Conservation (phyloP, 768 basidiomycete species). For the Xerocomus spinulosus region DNA sequence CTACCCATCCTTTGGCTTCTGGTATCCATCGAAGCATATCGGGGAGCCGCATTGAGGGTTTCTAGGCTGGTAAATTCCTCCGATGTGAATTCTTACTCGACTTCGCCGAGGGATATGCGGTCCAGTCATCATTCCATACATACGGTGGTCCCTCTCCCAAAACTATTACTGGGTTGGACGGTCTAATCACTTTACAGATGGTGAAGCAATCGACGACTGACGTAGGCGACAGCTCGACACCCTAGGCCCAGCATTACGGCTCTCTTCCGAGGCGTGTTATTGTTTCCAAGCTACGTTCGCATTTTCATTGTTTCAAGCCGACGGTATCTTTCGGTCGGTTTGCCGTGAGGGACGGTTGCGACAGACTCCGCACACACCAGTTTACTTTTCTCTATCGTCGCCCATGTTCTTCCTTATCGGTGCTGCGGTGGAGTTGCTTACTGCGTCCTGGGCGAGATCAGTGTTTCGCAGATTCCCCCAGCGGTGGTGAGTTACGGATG, state of each 20-base stretch:
- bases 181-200: constrained; percentile 34
- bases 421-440: no score
- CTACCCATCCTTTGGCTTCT: constrained; percentile 17
- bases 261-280: constrained; percentile 38
- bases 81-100: constrained; percentile 28
- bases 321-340: no score
- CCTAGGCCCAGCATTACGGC: constrained; percentile 37
- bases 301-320: constrained; percentile 33
- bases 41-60: constrained; percentile 69
- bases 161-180: no score
- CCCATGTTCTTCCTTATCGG: constrained; percentile 49
- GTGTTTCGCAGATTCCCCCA: constrained; percentile 58
- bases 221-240: constrained; percentile 25
- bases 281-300: background rate
- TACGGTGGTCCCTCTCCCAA: no score
- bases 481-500: constrained; percentile 62
- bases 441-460: no score
- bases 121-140: no score
- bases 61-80: constrained; percentile 49
- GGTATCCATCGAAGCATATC: constrained; percentile 61
- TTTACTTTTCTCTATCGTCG: background rate
- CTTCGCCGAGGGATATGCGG: constrained; percentile 52
- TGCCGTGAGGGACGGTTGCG: no score
- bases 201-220: background rate
- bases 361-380: no score